Evolutionary conservation across 495 filamentous ascomycete species (phyloP).

Genomic region (Penicillium daleae): DNA sequence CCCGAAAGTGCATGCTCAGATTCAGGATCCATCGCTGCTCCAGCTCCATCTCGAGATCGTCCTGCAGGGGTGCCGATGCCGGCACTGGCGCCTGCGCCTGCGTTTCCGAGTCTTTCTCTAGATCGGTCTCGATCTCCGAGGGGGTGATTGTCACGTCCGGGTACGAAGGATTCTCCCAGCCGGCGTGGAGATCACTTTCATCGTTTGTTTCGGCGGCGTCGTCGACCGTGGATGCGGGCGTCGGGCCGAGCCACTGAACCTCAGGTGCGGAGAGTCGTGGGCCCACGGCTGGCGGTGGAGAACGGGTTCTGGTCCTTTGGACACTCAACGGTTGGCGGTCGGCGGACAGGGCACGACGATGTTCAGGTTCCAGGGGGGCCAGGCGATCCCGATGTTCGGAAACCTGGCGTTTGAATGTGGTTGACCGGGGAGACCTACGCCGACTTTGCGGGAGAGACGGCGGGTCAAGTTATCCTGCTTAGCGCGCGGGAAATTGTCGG

Average conservation of each 20-base stretch:
- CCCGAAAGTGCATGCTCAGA: slow-evolving; percentile 97
- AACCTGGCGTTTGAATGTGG: slow-evolving; percentile 79
- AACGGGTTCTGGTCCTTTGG: slow-evolving; percentile 47
- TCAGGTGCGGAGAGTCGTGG: slow-evolving; percentile 53
- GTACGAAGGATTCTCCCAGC: slow-evolving; percentile 28
- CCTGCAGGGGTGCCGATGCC: slow-evolving; percentile 38
- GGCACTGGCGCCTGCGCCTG: slow-evolving; percentile 1
- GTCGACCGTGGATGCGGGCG: slow-evolving; percentile 42
- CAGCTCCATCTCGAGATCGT: slow-evolving; percentile 75
- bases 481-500: slow-evolving; percentile 37
- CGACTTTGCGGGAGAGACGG: slow-evolving; percentile 68
- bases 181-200: slow-evolving; percentile 26
- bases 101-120: neutral
- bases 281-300: slow-evolving; percentile 46
- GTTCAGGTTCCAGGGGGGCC: slow-evolving; percentile 63
- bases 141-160: slow-evolving; percentile 29
- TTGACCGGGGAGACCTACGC: slow-evolving; percentile 74
- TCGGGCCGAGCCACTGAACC: slow-evolving; percentile 49
- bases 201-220: slow-evolving; percentile 29
- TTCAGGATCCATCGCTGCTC: slow-evolving; percentile 95
- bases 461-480: slow-evolving; percentile 53
- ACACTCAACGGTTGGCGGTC: slow-evolving; percentile 61
- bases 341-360: slow-evolving; percentile 74
- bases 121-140: slow-evolving; percentile 27
- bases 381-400: slow-evolving; percentile 77